Evolutionary conservation across 2,329 filamentous ascomycete species (phyloP), one percentile per base, ranked within the genome.

Genomic region (Chaetomium globosum): DNA sequence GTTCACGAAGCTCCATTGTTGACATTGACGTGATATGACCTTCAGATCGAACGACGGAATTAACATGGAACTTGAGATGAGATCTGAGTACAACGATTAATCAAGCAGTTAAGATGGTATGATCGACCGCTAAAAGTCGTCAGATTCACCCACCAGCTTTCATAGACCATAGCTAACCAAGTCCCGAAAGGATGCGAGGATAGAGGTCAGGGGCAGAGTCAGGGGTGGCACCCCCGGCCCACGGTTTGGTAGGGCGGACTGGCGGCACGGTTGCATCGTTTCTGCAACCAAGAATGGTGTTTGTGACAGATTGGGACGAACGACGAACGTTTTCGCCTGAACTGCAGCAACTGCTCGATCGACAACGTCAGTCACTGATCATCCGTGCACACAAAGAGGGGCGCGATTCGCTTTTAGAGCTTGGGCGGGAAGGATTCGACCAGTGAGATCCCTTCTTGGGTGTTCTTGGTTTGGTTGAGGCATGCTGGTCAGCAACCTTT

Each of bases 181-280:
- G 53, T 13, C 19, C 39, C 26, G 3, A 10, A 16, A n/a, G 3
- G 19, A 59, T 59, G 13, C 21, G 13, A 19, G 39, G 28, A 51
- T 19, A 33, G 57, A 43, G n/a, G 57, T 51, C 57, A 59, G 57
- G 56, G 57, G 43, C 16, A 6, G 28, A 43, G 39, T n/a, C 13
- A 28, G 10, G 39, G 39, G 39, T 43, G 39, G 19, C 39, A 43
- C 39, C 16, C 16, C 4, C 39, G 16, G 2, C 5, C 39, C 16
- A 19, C 39, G 33, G 16, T 43, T 43, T 19, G 46, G n/a, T 12
- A 48, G 46, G 46, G 30, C 43, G 8, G 10, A 59, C 46, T 13
- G 26, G 13, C n/a, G 46, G 26, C 7, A 51, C 30, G 57, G 43
- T 51, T 51, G 19, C 57, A 51, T 51, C 43, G 26, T n/a, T 33